Evolutionary conservation across 352 stramenopile species (phyloP), one percentile per base, ranked within the genome.

Genomic region (Pythium vanterpoolii): DNA sequence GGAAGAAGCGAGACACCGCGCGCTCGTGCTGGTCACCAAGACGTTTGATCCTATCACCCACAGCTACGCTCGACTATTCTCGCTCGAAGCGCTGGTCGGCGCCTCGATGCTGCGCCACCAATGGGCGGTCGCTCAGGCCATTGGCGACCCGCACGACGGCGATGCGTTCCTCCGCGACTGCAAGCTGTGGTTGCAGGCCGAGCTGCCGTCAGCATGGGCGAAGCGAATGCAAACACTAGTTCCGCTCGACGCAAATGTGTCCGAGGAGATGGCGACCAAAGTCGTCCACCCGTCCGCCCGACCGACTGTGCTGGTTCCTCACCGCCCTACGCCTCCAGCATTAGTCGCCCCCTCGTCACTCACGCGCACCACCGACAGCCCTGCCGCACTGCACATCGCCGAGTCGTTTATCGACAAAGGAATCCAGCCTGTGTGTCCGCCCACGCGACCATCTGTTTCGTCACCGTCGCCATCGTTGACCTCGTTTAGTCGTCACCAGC

Each of bases 11-110:
- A 68, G 81, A 7, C 77, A 82, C 19, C 79, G 85, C 19, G 80
- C 80, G 11, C 50, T 92, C 21, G 51, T 92, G 55, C 63, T 94
- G 21, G 43, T 92, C 11, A 76, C 75, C 42, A 90, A 90, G 61
- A 94, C 85, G 4, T 94, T 87, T 56, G 78, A 94, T 19, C 79
- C 79, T 2, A 56, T 83, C 24, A 76, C 71, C 0, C 60, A 64
- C 34, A 85, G 66, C 28, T 90, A 80, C 56, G 85, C 77, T 11
- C 70, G 72, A 7, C 51, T 94, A 46, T 90, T 79, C 24, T 77
- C 79, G 40, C 46, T 89, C 18, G 81, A 91, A 39, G 68, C 68
- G n/a, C 67, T 91, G 3, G 67, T 79, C 11, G 74, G 71, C 0
- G 64, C 74, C 28, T 70, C 63, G 31, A 73, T 91, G 53, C 68